A percentile compares a stretch with the other conserved stretches of the same genome.
These are phyloP conservation scores for Apiotrichum gracile DNA, from an alignment of 1,284 basidiomycete genomes.

Conservation along the genomic window DNA sequence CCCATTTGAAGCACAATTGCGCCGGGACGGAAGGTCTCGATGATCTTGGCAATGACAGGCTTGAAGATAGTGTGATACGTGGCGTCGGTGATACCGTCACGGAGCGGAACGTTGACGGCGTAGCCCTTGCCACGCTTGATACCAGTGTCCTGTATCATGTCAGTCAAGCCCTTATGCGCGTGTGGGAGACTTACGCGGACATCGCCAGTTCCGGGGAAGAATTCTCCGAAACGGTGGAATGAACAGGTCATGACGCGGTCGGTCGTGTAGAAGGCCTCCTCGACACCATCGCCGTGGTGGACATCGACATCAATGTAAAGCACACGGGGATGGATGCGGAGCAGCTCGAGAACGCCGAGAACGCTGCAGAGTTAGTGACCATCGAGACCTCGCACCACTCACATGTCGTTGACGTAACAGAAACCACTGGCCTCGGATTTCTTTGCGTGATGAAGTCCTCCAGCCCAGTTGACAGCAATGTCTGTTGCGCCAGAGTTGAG, in stretches of 20 bases:
- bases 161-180: not conserved
- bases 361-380: slow-evolving; percentile 55
- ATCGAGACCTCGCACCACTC: slow-evolving; percentile 14
- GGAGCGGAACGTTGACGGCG: slow-evolving; percentile 85
- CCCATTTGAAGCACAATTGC: slow-evolving; percentile 93
- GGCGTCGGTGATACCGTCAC: slow-evolving; percentile 84
- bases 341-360: slow-evolving; percentile 77
- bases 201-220: slow-evolving; percentile 90
- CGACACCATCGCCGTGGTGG: slow-evolving; percentile 96
- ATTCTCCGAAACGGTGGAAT: slow-evolving; percentile 96
- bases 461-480: slow-evolving; percentile 96
- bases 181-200: slow-evolving; percentile 49
- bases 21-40: slow-evolving; percentile 84
- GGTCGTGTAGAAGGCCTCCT: slow-evolving; percentile 97
- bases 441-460: slow-evolving; percentile 96
- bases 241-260: slow-evolving; percentile 94
- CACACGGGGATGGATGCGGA: slow-evolving; percentile 71
- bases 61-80: slow-evolving; percentile 74
- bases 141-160: slow-evolving; percentile 65
- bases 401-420: slow-evolving; percentile 82
- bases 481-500: slow-evolving; percentile 78
- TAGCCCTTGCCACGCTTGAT: slow-evolving; percentile 83
- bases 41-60: slow-evolving; percentile 78
- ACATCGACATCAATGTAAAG: slow-evolving; percentile 98
- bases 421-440: slow-evolving; percentile 94